Conservation (phyloP, 1,284 basidiomycete species). For the Veloporphyrellus conicus region DNA sequence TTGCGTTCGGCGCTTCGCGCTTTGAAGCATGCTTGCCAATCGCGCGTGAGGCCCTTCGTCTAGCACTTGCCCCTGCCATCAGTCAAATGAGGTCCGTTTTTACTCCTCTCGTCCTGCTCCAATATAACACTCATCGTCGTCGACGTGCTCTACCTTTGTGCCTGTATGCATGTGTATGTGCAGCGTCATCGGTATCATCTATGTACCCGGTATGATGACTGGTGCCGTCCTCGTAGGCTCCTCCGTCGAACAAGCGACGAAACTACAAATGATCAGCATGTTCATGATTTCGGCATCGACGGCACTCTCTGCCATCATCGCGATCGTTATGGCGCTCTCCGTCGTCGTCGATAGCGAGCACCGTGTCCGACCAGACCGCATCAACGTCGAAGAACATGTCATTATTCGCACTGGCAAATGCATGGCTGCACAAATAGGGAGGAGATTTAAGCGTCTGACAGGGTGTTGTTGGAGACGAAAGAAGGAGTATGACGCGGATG, state of each 20-base stretch:
- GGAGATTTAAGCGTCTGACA: conserved; percentile 6
- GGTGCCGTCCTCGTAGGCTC: conserved; percentile 83
- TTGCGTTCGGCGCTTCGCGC: conserved; percentile 77
- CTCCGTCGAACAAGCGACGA: conserved; percentile 77
- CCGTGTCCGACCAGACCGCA: conserved; percentile 65
- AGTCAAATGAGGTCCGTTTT: conserved; percentile 74
- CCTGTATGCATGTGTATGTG: neutral
- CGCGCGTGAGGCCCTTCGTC: conserved; percentile 68
- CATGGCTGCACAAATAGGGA: conserved; percentile 18
- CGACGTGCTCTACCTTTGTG: neutral
- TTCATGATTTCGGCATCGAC: conserved; percentile 83
- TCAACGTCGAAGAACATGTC: conserved; percentile 48
- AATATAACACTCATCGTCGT: neutral
- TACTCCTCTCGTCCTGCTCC: neutral
- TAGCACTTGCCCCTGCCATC: conserved; percentile 75
- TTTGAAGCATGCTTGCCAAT: conserved; percentile 78
- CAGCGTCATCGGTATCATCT: conserved; percentile 77
- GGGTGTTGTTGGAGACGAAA: conserved; percentile 13
- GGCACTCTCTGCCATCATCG: conserved; percentile 61
- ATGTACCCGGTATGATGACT: conserved; percentile 80
- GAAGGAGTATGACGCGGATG: neutral
- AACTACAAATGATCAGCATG: conserved; percentile 86
- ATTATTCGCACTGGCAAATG: conserved; percentile 45
- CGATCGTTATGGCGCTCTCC: conserved; percentile 55
- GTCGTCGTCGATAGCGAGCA: conserved; percentile 67